Base-by-base conservation (phyloP, 768 basidiomycete species). In the Xerocomus brunneocitrinus region DNA sequence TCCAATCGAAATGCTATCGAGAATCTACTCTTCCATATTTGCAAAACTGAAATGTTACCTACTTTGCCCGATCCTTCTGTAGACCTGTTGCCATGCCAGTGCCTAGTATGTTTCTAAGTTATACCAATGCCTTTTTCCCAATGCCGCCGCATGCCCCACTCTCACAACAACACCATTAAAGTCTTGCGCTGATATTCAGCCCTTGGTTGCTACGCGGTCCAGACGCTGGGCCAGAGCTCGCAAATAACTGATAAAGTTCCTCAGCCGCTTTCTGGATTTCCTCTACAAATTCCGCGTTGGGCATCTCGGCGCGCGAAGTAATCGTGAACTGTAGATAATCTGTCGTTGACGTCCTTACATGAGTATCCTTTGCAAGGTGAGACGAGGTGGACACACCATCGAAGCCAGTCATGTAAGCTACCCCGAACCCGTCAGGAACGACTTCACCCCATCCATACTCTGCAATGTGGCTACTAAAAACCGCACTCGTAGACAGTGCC, bases 391-490 rank as follows among this genome's bases (percentile, higher is more conserved):
- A 67, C 80, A 50, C 53, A 86, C 87, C 84, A 58, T 89, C 82
- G 62, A 82, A 87, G 36, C 90, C 89, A n/a, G 94, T 94, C 81
- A 92, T 85, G 65, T 98, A 98, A 12, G 92, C 88, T 30, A 98
- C 87, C 31, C 95, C 95, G 65, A 95, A 98, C 1, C 95, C 95
- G 58, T 97, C 86, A 1, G 90, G 85, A 25, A 95, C 91, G 42
- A 98, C 89, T 79, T 92, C 90, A 46, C 95, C 95, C 95, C 95
- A 98, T 13, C 94, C 94, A 69, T 97, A 93, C 22, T 79, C 83
- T 35, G 77, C 79, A 63, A 98, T 84, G 68, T 89, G 86, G 55
- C 84, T 85, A n/a, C 88, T 91, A 62, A 87, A 89, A 30, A 98
- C 76, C 5, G 91, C 87, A 49, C 89, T 92, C 14, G 95, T 98